Evolutionary conservation across 768 basidiomycete species (phyloP), one percentile per base, ranked within the genome.

Genomic region (Xerocomellus amylosporus): DNA sequence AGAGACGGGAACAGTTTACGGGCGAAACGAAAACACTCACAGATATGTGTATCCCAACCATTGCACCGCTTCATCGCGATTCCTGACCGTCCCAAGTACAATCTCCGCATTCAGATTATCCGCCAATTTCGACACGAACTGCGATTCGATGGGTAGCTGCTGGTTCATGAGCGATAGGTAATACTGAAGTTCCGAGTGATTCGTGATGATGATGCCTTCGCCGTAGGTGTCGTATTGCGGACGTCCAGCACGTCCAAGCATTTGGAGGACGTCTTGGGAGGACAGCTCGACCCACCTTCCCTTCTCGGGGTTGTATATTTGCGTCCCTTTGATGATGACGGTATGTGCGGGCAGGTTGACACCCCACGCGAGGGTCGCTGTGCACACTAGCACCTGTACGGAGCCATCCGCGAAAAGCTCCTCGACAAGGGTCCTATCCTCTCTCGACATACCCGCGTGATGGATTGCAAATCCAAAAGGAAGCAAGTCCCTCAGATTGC

Each of bases 321-420:
- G 95, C 0, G 97, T 98, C n/a, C 97, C 97, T 70, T 98, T 99
- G 79, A 99, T 98, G 75, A 98, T 93, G 73, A 98, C 96, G 8
- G 93, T 89, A 60, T 98, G 97, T 1, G 95, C 96, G 4, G 97
- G 97, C 0, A 98, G 76, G 68, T 99, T 99, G 73, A 99, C 96
- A 76, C 96, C 97, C 97, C 97, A 99, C 1, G 97, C 97, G 36
- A 99, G 86, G 2, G 96, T 98, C 5, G 97, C 97, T 0, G 97
- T 99, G 69, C 93, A 97, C 41, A 97, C 93, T 24, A 99, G 78
- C 0, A 98, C 95, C 67, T 96, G 94, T 30, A 99, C 79, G 22
- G 90, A 86, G 1, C 94, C 92, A 46, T 96, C 92, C 10, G 85
- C 85, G 69, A 99, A 99, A 10, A 98, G 79, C 57, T 95, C 96